Percentiles rank a stretch among this genome's conserved stretches.
phyloP scores from a whole-genome alignment of 768 basidiomycete genomes.

The Rhodotorula kratochvilovae region DNA sequence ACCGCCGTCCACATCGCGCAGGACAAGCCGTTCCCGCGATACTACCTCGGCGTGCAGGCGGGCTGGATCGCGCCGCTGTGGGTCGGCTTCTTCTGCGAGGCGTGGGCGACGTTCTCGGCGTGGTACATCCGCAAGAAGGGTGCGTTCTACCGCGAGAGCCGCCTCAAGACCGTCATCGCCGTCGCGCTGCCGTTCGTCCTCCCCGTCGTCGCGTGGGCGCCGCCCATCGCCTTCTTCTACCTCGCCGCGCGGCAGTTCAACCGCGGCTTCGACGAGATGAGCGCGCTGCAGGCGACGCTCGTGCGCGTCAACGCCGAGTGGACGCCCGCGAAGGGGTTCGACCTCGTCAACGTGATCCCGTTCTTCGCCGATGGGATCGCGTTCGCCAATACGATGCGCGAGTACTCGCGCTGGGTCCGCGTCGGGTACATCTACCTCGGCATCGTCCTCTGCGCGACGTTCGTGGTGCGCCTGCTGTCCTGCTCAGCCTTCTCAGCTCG shows the following conservation, averaged over 20 bases:
- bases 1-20: conserved; percentile 2
- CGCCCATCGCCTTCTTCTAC: conserved; percentile 10
- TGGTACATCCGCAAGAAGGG: conserved; percentile 33
- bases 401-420: not conserved
- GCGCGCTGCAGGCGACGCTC: not conserved
- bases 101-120: conserved; percentile 6
- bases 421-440: not conserved
- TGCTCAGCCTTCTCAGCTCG: no score
- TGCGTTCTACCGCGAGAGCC: conserved; percentile 13
- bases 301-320: not conserved
- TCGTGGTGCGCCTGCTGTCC: not conserved
- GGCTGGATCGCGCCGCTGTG: not conserved
- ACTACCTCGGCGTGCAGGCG: not conserved
- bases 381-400: not conserved
- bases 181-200: conserved; percentile 6
- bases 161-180: conserved; percentile 10
- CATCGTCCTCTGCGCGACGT: not conserved
- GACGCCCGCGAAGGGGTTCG: conserved; percentile 6
- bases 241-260: conserved; percentile 2
- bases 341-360: not conserved
- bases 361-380: conserved; percentile 1
- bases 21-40: not conserved
- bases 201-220: conserved; percentile 9
- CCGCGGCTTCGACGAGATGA: not conserved
- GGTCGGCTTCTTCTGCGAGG: not conserved